These are phyloP conservation scores for Phyllosticta capitalensis DNA, from an alignment of 2,329 filamentous ascomycete species.

Conservation along the genomic window DNA sequence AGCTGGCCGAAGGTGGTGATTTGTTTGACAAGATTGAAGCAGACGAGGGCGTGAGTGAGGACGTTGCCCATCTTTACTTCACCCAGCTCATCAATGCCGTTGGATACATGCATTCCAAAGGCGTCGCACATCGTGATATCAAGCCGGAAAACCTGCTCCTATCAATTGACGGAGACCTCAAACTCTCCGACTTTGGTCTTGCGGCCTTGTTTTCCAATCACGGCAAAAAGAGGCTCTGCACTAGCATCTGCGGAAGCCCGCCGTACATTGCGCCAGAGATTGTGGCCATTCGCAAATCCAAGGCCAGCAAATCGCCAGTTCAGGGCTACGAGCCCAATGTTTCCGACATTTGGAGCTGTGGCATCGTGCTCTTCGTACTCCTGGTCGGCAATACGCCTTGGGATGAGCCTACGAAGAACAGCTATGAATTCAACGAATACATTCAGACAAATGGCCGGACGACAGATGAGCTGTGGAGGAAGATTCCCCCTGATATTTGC, in stretches of 20 bases:
- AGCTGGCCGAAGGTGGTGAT: conserved; percentile 88
- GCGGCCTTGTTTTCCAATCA: conserved; percentile 89
- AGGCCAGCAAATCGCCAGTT: conserved; percentile 40
- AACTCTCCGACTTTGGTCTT: conserved; percentile 94
- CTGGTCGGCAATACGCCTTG: conserved; percentile 95
- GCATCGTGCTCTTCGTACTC: conserved; percentile 93
- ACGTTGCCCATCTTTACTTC: conserved; percentile 96
- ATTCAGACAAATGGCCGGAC: conserved; percentile 69
- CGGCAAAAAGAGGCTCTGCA: conserved; percentile 69
- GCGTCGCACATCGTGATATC: conserved; percentile 72
- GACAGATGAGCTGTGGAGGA: conserved; percentile 75
- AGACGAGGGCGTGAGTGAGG: conserved; percentile 85
- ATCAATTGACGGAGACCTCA: conserved; percentile 73
- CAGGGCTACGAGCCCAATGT: conserved; percentile 65
- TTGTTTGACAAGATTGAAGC: conserved; percentile 99
- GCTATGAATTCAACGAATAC: conserved; percentile 89
- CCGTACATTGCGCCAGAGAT: conserved; percentile 98
- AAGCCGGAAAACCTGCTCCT: conserved; percentile 89
- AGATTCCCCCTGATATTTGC: conserved; percentile 61
- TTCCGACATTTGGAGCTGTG: conserved; percentile 94
- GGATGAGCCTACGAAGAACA: conserved; percentile 80
- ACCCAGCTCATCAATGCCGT: conserved; percentile 82
- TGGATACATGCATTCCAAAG: conserved; percentile 91
- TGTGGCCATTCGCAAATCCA: conserved; percentile 40
- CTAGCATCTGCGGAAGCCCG: conserved; percentile 87